Evolutionary conservation across 2,329 filamentous ascomycete species (phyloP).

Genomic region (Colletotrichum lindemuthianum): DNA sequence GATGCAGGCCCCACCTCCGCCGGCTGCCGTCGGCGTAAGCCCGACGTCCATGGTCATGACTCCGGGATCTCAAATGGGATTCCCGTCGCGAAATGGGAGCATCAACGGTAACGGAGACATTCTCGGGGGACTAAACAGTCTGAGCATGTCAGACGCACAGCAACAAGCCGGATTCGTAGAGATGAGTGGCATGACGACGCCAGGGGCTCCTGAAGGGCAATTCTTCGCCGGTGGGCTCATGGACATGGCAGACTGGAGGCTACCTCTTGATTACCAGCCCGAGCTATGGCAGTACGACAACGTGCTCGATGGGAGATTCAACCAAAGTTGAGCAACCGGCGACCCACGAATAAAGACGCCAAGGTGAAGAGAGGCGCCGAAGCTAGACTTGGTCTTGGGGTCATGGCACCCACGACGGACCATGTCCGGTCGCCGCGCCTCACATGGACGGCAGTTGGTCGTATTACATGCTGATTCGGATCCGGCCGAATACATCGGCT

Average conservation of each 20-base stretch:
- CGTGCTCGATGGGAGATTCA: conserved; percentile 4
- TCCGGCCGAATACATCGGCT: not conserved
- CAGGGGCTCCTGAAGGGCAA: not conserved
- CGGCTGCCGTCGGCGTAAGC: not conserved
- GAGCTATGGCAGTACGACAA: conserved; percentile 27
- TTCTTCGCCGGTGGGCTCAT: conserved; percentile 15
- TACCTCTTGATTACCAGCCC: conserved; percentile 32
- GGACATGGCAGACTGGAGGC: conserved; percentile 28
- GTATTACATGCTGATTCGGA: no score
- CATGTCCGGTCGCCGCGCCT: not conserved
- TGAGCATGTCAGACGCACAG: conserved; percentile 22
- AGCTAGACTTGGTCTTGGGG: conserved; percentile 4
- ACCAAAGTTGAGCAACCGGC: conserved; percentile 4
- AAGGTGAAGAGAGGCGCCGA: not conserved
- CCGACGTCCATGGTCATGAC: not conserved
- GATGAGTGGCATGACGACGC: not conserved
- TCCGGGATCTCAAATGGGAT: not conserved
- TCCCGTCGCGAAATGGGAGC: conserved; percentile 13
- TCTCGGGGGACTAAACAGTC: conserved; percentile 17
- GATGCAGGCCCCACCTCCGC: not conserved
- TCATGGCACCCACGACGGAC: not conserved
- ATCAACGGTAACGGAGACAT: conserved; percentile 13
- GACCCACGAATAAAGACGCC: not conserved
- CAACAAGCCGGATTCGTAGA: conserved; percentile 14
- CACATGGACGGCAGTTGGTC: no score